A percentile compares a stretch with the other conserved stretches of the same genome.
These are phyloP conservation scores for Aphanomyces invadans DNA, from an alignment of 352 stramenopile species.

Conservation along the genomic window DNA sequence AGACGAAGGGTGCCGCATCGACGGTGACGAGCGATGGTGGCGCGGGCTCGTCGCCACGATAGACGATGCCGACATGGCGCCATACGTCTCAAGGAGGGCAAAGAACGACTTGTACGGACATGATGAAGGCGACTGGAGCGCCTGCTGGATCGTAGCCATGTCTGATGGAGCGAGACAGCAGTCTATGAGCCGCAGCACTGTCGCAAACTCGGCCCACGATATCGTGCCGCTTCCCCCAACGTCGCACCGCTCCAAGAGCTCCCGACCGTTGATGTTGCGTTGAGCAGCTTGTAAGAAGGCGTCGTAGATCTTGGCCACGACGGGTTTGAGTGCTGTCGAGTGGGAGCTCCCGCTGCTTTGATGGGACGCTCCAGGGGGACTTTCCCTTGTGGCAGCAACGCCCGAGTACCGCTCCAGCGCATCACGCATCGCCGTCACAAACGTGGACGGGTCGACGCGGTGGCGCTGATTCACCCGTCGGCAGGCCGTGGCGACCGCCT, in stretches of 20 bases:
- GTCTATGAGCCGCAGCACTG: constrained; percentile 66
- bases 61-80: constrained; percentile 13
- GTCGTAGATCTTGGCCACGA: constrained; percentile 10
- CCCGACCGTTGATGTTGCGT: constrained; percentile 62
- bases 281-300: constrained; percentile 62
- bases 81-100: constrained; percentile 22
- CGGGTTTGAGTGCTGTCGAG: not conserved
- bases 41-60: constrained; percentile 21
- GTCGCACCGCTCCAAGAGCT: constrained; percentile 69
- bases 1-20: too few species aligned
- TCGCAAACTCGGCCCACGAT: constrained; percentile 61
- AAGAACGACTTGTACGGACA: constrained; percentile 23
- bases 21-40: not conserved
- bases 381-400: too few species aligned
- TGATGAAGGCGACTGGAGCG: constrained; percentile 30
- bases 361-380: too few species aligned
- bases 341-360: not conserved
- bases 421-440: constrained; percentile 1
- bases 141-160: constrained; percentile 42
- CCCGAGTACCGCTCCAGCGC: not conserved
- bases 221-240: constrained; percentile 40
- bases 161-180: constrained; percentile 47
- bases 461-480: not conserved
- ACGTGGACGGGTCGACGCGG: not conserved
- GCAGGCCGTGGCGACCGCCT: not conserved